Evolutionary conservation across 495 filamentous ascomycete genomes (phyloP), one percentile per base, ranked within the genome.

Genomic region (Astrothelium subdiscretum): DNA sequence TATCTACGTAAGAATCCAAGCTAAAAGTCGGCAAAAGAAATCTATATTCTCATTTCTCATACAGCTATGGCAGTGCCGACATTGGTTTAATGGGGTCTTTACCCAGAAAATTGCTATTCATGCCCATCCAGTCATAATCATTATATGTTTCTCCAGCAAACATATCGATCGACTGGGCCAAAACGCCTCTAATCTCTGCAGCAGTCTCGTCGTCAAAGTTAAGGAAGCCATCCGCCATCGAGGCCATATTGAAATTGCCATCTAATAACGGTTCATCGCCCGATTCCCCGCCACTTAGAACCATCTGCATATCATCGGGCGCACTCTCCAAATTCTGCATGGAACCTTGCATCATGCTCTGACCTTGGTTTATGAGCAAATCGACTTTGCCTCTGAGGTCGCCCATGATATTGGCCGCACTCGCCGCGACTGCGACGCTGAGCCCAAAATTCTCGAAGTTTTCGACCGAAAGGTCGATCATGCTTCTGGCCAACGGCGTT

Each of bases 371-470:
- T 48, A 57, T 63, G 22, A 72, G 60, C 0, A 68, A 60, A 27
- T 77, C 73, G n/a, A 70, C 61, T 58, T 74, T 75, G 18, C 20
- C 62, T 3, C 43, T 42, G 12, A 75, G 64, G 12, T 71, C 71
- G 4, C 68, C 63, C 58, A 70, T 70, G n/a, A 81, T 72, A 2
- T 69, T 67, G 0, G 76, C 76, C 6, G 81, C 79, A 48, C 72
- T 76, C 0, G 64, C 67, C 1, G 78, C 77, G 2, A 77, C 72
- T 3, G 75, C 67, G 63, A 82, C 78, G 20, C 70, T 74, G n/a
- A 67, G 68, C 2, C 74, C 76, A 51, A 78, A 77, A 1, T 70
- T 72, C 31, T 81, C 80, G 61, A 83, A 80, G 2, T 78, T 71
- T 0, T 62, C 63, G 18, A 81, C 65, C 15, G 75, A 70, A 0